Evolutionary conservation across 2,329 filamentous ascomycete genomes (phyloP).

Genomic region (Fusarium sp.): DNA sequence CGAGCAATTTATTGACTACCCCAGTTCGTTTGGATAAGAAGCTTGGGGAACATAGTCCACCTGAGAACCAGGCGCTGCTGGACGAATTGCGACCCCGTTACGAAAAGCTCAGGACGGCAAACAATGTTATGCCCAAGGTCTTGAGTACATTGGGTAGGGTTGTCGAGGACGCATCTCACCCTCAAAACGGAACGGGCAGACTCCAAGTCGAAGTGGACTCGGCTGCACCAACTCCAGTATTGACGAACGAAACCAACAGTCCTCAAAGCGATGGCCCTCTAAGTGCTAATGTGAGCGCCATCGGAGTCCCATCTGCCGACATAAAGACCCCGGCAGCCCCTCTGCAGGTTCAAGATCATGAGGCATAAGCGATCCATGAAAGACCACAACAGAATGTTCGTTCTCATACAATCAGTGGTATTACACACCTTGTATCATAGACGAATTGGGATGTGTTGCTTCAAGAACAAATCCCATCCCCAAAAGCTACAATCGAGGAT

Average conservation of each 20-base stretch:
- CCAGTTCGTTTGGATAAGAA: constrained; percentile 83
- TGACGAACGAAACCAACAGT: constrained; percentile 78
- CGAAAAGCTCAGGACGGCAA: background rate
- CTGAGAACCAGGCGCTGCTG: constrained; percentile 68
- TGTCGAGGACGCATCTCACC: background rate
- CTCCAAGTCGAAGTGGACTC: constrained; percentile 64
- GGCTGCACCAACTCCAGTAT: constrained; percentile 72
- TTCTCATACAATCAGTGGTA: background rate
- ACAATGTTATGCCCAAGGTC: background rate
- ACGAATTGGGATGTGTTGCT: constrained; percentile 22
- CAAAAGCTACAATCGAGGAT: constrained; percentile 15
- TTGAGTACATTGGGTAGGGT: background rate
- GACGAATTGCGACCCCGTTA: background rate
- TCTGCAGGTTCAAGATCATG: constrained; percentile 50
- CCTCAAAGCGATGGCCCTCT: constrained; percentile 75
- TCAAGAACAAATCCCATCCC: constrained; percentile 10
- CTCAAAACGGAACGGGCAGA: background rate
- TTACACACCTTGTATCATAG: constrained; percentile 38
- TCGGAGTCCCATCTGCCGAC: constrained; percentile 55
- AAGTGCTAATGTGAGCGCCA: constrained; percentile 71
- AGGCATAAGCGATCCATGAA: constrained; percentile 44
- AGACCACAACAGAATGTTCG: background rate
- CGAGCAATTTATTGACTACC: constrained; percentile 27
- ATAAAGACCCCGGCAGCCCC: constrained; percentile 40
- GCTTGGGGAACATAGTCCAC: constrained; percentile 49